These are phyloP conservation scores for Pythium utonaiense DNA, from an alignment of 352 stramenopile genomes.

Conservation along the genomic window DNA sequence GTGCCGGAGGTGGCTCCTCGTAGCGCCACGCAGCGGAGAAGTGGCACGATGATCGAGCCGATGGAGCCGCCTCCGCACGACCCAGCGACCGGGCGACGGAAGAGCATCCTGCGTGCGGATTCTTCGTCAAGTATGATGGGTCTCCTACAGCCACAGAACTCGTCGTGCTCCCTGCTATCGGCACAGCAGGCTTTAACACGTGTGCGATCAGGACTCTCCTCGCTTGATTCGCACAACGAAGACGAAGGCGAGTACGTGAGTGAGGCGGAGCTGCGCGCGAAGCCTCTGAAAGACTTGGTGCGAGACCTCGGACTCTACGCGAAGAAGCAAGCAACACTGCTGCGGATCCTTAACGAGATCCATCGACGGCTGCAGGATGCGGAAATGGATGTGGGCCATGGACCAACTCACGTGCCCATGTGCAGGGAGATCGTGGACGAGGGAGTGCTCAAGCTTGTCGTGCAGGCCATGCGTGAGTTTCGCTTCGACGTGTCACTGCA, in stretches of 20 bases:
- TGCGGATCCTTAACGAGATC: slow-evolving; percentile 33
- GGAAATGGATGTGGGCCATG: slow-evolving; percentile 16
- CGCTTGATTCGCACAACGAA: slow-evolving; percentile 6
- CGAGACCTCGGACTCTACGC: slow-evolving; percentile 30
- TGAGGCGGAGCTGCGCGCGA: slow-evolving; percentile 8
- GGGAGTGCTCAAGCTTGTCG: slow-evolving; percentile 33
- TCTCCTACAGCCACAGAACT: slow-evolving; percentile 2
- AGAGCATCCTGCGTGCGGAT: not conserved
- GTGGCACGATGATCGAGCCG: not conserved
- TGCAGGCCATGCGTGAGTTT: slow-evolving; percentile 57
- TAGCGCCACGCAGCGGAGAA: not conserved
- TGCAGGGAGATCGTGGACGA: slow-evolving; percentile 45
- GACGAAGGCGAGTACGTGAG: slow-evolving; percentile 20
- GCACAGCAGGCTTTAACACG: not conserved
- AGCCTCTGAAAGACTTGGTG: slow-evolving; percentile 24
- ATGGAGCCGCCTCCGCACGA: not conserved
- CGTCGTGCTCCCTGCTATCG: not conserved
- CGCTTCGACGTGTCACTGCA: slow-evolving; percentile 55
- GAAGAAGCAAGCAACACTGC: slow-evolving; percentile 37
- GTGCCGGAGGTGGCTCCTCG: not conserved
- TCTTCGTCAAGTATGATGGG: not conserved
- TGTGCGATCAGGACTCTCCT: not conserved
- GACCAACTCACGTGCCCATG: slow-evolving; percentile 16
- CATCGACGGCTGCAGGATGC: slow-evolving; percentile 33
- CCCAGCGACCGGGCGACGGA: not conserved